A percentile compares a stretch with the other conserved stretches of the same genome.
phyloP scores from a whole-genome alignment of 1,139 yeast species.

The Nematodospora anomalae region DNA sequence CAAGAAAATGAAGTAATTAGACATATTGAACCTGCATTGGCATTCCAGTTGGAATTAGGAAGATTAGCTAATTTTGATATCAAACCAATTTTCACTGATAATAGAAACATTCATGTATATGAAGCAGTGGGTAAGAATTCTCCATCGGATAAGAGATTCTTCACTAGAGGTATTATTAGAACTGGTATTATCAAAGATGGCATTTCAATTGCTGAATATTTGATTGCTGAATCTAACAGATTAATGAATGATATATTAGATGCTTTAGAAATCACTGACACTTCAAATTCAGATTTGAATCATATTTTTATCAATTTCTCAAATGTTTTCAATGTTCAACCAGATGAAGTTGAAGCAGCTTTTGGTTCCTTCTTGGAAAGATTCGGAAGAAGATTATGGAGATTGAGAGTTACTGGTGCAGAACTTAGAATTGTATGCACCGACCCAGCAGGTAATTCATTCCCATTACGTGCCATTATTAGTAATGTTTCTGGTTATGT shows the following conservation, averaged over 20 bases:
- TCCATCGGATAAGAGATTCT: constrained; percentile 89
- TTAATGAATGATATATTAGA: constrained; percentile 94
- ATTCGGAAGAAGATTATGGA: constrained; percentile 95
- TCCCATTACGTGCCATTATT: constrained; percentile 95
- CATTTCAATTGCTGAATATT: constrained; percentile 86
- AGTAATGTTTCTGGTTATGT: constrained; percentile 97
- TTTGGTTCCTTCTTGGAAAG: constrained; percentile 97
- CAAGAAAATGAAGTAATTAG: constrained; percentile 86
- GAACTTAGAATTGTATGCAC: constrained; percentile 95
- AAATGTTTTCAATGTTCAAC: constrained; percentile 89
- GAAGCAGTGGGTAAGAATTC: constrained; percentile 95
- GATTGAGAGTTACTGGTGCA: constrained; percentile 95
- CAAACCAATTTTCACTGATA: constrained; percentile 93
- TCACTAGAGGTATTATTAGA: constrained; percentile 95
- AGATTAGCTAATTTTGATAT: constrained; percentile 92
- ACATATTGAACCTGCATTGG: constrained; percentile 97
- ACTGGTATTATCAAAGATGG: constrained; percentile 94
- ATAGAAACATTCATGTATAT: constrained; percentile 95
- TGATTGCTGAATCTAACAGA: constrained; percentile 94
- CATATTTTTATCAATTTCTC: constrained; percentile 96
- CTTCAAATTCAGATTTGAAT: constrained; percentile 92
- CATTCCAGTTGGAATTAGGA: constrained; percentile 93
- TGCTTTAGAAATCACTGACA: constrained; percentile 90
- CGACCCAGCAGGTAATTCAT: constrained; percentile 83
- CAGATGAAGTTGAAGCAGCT: constrained; percentile 96